A percentile compares a stretch with the other conserved stretches of the same genome.
Conservation (phyloP, 2,329 filamentous ascomycete species). For the Biscogniauxia sp. region DNA sequence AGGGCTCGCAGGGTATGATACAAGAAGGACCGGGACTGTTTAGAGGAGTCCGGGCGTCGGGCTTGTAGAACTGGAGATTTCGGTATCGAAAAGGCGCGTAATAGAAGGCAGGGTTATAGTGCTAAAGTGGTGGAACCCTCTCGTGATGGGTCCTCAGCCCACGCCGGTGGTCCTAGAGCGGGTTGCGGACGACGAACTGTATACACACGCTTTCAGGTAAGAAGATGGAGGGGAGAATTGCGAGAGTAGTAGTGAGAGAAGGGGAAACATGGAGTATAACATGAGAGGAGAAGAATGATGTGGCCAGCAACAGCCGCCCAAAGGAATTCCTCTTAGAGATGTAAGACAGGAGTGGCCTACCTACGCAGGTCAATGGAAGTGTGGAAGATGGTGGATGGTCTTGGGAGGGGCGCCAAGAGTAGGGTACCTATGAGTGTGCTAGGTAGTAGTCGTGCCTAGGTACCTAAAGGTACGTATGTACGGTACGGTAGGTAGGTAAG, state of each 20-base stretch:
- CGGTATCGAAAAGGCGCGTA: not conserved
- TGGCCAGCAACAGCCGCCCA: conserved; percentile 1
- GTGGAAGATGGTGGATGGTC: conserved; percentile 1
- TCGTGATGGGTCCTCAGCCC: not conserved
- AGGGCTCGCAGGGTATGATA: not conserved
- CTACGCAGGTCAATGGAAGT: not conserved
- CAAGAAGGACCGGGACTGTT: not conserved
- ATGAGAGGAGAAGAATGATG: not conserved
- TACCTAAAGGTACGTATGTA: not conserved
- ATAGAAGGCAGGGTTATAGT: not conserved
- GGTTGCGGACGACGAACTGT: not conserved
- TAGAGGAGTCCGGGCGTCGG: not conserved
- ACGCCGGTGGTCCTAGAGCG: not conserved
- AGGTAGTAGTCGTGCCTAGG: too few species aligned
- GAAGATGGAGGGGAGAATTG: not conserved
- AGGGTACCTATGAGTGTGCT: not conserved
- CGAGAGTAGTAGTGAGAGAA: not conserved
- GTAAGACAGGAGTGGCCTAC: not conserved
- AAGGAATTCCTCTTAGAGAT: not conserved
- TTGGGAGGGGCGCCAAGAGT: not conserved
- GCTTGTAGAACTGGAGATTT: not conserved
- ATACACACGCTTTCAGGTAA: not conserved
- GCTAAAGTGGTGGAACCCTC: not conserved
- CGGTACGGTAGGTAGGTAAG: not conserved
- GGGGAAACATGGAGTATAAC: not conserved